Conservation (phyloP, 2,329 filamentous ascomycete genomes). For the Fusarium subtropicale region DNA sequence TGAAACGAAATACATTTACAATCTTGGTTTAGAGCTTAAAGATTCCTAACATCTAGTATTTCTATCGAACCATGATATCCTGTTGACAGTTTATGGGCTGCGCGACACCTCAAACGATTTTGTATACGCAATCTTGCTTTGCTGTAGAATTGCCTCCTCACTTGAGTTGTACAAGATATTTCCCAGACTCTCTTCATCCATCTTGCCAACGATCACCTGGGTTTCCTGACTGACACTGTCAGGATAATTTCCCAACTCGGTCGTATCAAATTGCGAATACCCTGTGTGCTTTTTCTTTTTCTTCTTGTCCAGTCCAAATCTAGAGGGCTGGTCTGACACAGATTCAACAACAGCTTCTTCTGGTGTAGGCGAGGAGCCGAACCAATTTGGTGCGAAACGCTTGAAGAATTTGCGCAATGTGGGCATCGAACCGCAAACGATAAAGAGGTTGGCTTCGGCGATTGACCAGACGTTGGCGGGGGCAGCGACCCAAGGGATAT, state of each 20-base stretch:
- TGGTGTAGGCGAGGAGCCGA: slow-evolving; percentile 61
- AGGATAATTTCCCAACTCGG: slow-evolving; percentile 14
- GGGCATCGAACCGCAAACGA: slow-evolving; percentile 51
- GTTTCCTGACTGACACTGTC: not conserved
- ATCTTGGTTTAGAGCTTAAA: no score
- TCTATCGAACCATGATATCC: not conserved
- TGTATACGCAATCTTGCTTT: slow-evolving; percentile 13
- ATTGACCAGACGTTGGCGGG: slow-evolving; percentile 47
- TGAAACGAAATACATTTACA: not conserved
- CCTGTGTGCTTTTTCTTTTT: slow-evolving; percentile 27
- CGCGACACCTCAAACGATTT: slow-evolving; percentile 18
- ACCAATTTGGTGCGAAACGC: slow-evolving; percentile 70
- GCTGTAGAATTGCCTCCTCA: slow-evolving; percentile 24
- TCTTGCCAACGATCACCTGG: not conserved
- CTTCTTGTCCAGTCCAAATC: slow-evolving; percentile 14
- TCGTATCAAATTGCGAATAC: slow-evolving; percentile 16
- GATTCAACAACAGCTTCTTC: slow-evolving; percentile 54
- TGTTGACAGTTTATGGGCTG: not conserved
- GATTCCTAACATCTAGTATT: fast-evolving
- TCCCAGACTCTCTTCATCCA: not conserved
- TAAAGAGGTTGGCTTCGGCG: slow-evolving; percentile 53
- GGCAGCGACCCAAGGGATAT: slow-evolving; percentile 47
- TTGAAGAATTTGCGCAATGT: slow-evolving; percentile 64
- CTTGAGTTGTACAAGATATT: slow-evolving; percentile 13
- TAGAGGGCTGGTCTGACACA: not conserved